Conservation (phyloP, 2,329 filamentous ascomycete genomes). For the Chalara sp. region DNA sequence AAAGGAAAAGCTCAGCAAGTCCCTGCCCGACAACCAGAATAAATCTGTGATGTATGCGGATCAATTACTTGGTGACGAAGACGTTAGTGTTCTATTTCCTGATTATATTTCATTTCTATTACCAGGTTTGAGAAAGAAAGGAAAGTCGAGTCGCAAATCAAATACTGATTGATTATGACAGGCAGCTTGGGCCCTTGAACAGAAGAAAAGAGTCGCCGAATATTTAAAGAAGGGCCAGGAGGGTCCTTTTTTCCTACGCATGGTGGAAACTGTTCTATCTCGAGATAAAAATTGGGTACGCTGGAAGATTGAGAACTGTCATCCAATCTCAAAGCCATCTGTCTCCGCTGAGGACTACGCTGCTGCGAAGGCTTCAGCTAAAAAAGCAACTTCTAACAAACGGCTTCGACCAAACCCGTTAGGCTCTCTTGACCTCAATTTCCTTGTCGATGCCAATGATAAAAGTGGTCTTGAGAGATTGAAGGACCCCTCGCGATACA, state of each 20-base stretch:
- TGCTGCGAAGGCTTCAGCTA: slow-evolving; percentile 59
- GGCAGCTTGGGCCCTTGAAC: slow-evolving; percentile 78
- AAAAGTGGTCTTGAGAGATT: slow-evolving; percentile 61
- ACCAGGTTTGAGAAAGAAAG: too few species aligned
- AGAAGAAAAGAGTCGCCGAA: slow-evolving; percentile 70
- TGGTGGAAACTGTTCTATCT: slow-evolving; percentile 92
- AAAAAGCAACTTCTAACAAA: slow-evolving; percentile 63
- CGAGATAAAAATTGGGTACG: slow-evolving; percentile 98
- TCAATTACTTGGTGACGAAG: slow-evolving; percentile 72
- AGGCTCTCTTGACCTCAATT: slow-evolving; percentile 70
- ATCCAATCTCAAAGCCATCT: slow-evolving; percentile 71
- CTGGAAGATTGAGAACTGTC: slow-evolving; percentile 95
- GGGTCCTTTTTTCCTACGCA: slow-evolving; percentile 89
- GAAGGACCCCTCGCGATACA: slow-evolving; percentile 57
- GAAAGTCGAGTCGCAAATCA: background rate
- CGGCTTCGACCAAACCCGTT: slow-evolving; percentile 62
- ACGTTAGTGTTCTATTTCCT: slow-evolving; percentile 52
- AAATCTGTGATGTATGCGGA: slow-evolving; percentile 79
- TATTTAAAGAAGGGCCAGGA: slow-evolving; percentile 77
- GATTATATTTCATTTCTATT: background rate
- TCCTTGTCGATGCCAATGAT: slow-evolving; percentile 62
- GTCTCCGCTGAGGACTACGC: slow-evolving; percentile 64
- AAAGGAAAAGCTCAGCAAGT: slow-evolving; percentile 68
- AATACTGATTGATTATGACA: slow-evolving; percentile 27
- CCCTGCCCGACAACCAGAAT: slow-evolving; percentile 51